Base-by-base conservation (phyloP, 2,329 filamentous ascomycete genomes). In the Corniculantispora saksenae region DNA sequence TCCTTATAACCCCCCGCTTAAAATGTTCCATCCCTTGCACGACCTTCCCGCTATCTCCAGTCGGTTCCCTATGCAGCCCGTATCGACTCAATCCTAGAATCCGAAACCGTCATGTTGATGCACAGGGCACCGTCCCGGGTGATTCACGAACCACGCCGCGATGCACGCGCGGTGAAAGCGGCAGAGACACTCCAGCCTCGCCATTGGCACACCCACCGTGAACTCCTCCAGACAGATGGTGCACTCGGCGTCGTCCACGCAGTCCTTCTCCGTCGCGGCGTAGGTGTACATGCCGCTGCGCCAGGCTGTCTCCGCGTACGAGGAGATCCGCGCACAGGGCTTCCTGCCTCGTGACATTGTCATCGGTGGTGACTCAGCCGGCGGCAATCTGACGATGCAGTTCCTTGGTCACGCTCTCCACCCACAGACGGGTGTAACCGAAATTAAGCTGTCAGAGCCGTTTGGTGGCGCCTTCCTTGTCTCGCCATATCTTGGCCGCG, bases 141-240 rank as follows among this genome's bases (percentile, higher is more conserved):
- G 85, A 60, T 82, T 81, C 65, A 84, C 79, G 72, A 88, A 90
- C 88, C 88, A 90, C 9, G 83, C 82, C 45, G 80, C 79, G 67
- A 90, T 89, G 72, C 88, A 90, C 23, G 77, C 74, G 53, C 81
- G 76, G 71, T 90, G 88, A 70, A 90, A 90, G 21, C 86, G 82
- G 72, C 88, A 90, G 29, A 90, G 80, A 70, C 88, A 90, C 75
- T 90, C 88, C 56, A 90, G 75, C 51, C 88, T 79, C n/a, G 85
- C 87, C 87, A 90, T 89, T 29, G 81, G 76, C 32, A 84, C 82
- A 2, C 87, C 87, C 0, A 84, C 85, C 66, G 86, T 82, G 67
- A 89, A 89, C 72, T 90, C 87, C 70, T 90, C 88, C 3, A 90
- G 78, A 69, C 88, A 90, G 59, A 90, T 90, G 6, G 86, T 89